Conservation (phyloP, 2,329 filamentous ascomycete genomes). For the Xylariaceae sp. region DNA sequence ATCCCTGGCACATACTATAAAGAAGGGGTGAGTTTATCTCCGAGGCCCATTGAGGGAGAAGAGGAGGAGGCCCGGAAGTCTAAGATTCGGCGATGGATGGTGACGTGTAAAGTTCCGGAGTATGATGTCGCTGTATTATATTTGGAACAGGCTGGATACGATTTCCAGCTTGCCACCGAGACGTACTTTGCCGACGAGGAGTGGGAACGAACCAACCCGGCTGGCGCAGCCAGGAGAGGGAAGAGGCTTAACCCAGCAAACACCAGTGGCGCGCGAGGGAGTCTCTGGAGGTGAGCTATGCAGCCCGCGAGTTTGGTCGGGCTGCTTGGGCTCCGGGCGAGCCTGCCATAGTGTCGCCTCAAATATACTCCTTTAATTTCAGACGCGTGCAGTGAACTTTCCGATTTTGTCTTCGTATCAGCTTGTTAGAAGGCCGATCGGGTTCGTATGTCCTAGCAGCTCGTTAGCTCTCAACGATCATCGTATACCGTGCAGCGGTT, state of each 20-base stretch:
- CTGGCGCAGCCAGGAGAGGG: constrained; percentile 34
- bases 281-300: constrained; percentile 15
- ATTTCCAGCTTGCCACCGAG: constrained; percentile 59
- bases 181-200: constrained; percentile 64
- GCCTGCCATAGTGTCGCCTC: no score
- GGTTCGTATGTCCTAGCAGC: constrained; percentile 49
- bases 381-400: no score
- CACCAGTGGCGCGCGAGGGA: constrained; percentile 19
- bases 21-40: constrained; percentile 61
- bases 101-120: constrained; percentile 69
- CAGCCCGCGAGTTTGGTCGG: constrained; percentile 3
- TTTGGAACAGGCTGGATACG: constrained; percentile 62
- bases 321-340: no score
- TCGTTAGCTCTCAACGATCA: not conserved
- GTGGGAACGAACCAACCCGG: constrained; percentile 61
- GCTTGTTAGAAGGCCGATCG: constrained; percentile 49
- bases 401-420: not conserved
- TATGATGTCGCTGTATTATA: constrained; percentile 73
- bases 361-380: no score
- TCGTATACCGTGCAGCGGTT: no score
- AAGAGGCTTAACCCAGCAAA: constrained; percentile 28
- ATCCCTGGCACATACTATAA: constrained; percentile 68
- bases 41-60: constrained; percentile 66
- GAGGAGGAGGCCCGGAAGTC: constrained; percentile 67
- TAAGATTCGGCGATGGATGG: constrained; percentile 72